These are phyloP conservation scores for Cryomyces minteri DNA, from an alignment of 495 filamentous ascomycete species.

Conservation along the genomic window DNA sequence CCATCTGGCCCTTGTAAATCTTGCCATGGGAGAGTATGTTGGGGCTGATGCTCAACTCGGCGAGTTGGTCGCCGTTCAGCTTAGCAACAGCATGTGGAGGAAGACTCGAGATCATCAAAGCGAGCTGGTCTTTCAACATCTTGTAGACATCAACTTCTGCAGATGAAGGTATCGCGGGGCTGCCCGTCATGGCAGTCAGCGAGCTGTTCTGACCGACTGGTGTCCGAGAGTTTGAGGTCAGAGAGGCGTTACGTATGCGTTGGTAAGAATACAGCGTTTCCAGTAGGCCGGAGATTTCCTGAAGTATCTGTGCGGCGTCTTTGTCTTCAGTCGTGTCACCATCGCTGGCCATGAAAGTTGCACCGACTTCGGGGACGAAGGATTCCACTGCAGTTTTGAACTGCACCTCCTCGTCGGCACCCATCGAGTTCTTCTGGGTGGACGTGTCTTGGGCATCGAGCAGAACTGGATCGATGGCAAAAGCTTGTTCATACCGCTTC, in stretches of 20 bases:
- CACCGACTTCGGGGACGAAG: slow-evolving; percentile 25
- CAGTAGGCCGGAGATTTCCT: slow-evolving; percentile 65
- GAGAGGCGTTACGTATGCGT: slow-evolving; percentile 52
- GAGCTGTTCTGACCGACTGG: slow-evolving; percentile 24
- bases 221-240: slow-evolving; percentile 26
- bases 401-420: slow-evolving; percentile 22
- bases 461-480: slow-evolving; percentile 28
- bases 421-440: slow-evolving; percentile 7
- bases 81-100: slow-evolving; percentile 79
- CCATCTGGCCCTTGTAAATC: slow-evolving; percentile 64
- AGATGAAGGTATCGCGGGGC: slow-evolving; percentile 31
- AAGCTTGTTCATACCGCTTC: slow-evolving; percentile 33
- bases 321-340: slow-evolving; percentile 29
- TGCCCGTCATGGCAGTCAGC: slow-evolving; percentile 24
- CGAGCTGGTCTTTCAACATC: slow-evolving; percentile 51
- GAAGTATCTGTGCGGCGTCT: slow-evolving; percentile 44
- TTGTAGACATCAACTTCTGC: slow-evolving; percentile 61
- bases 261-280: slow-evolving; percentile 78
- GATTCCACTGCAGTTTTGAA: slow-evolving; percentile 30
- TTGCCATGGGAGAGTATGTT: slow-evolving; percentile 54
- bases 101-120: slow-evolving; percentile 50
- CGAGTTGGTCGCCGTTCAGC: slow-evolving; percentile 66
- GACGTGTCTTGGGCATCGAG: slow-evolving; percentile 12
- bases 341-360: slow-evolving; percentile 7
- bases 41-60: slow-evolving; percentile 65